phyloP scores from a whole-genome alignment of 1,284 basidiomycete genomes.

The Uromyces viciae-fabae region DNA sequence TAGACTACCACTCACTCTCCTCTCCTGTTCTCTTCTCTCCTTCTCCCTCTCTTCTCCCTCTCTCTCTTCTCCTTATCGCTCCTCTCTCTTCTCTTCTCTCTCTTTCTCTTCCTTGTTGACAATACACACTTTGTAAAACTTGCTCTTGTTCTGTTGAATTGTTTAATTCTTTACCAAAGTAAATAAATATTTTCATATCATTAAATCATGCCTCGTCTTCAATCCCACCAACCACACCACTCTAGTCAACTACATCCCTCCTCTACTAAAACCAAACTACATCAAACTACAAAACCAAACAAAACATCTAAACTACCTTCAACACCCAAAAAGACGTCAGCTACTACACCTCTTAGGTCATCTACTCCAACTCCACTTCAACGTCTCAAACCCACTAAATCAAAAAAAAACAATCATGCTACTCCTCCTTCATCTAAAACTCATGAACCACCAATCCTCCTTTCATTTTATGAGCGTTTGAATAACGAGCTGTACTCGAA shows the following conservation, averaged over 20 bases:
- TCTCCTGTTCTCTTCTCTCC: not conserved
- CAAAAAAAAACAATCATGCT: slow-evolving; percentile 4
- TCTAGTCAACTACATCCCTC: not conserved
- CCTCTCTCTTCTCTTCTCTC: not conserved
- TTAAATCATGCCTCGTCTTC: slow-evolving; percentile 8
- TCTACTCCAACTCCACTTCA: not conserved
- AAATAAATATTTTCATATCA: not conserved
- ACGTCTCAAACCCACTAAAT: not conserved
- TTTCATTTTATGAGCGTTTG: not conserved
- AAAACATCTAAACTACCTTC: slow-evolving; percentile 7
- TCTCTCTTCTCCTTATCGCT: not conserved
- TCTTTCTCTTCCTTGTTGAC: not conserved
- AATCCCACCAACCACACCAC: not conserved
- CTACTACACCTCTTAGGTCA: no score
- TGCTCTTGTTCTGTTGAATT: not conserved
- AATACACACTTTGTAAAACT: not conserved
- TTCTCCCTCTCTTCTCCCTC: not conserved
- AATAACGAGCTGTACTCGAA: not conserved
- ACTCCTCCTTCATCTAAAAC: not conserved
- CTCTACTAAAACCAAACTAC: not conserved
- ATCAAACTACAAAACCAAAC: slow-evolving; percentile 18
- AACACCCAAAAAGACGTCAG: not conserved
- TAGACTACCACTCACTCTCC: no score
- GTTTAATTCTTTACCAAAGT: not conserved
- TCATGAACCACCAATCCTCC: slow-evolving; percentile 9